A percentile compares a stretch with the other conserved stretches of the same genome.
Conservation (phyloP, 768 basidiomycete species). For the Harrya chromipes region DNA sequence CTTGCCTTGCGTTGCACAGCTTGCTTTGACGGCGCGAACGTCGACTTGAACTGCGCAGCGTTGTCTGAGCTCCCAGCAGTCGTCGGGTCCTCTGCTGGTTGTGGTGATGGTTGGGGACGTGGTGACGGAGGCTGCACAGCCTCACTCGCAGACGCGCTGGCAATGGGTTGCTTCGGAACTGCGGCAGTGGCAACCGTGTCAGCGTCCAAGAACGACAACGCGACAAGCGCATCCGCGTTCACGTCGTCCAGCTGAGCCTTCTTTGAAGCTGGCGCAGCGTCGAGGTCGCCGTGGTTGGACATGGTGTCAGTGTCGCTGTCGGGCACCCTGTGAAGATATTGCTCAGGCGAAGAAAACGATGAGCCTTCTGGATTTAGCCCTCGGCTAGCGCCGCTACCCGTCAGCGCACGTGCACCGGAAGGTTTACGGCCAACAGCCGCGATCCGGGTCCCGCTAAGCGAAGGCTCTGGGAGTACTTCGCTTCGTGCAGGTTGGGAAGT, state of each 20-base stretch:
- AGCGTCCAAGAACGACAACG: conserved; percentile 68
- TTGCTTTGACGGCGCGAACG: conserved; percentile 83
- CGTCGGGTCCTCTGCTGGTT: conserved; percentile 33
- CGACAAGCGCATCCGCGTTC: conserved; percentile 72
- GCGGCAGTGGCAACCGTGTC: conserved; percentile 20
- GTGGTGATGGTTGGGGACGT: conserved; percentile 26
- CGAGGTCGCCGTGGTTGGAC: conserved; percentile 21
- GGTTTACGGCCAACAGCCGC: conserved; percentile 59
- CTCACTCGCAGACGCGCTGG: conserved; percentile 4
- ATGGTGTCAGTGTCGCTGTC: conserved; percentile 35
- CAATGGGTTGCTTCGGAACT: conserved; percentile 12
- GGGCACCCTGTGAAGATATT: conserved; percentile 21
- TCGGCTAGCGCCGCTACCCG: conserved; percentile 33
- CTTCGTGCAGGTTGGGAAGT: conserved; percentile 19
- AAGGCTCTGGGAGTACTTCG: conserved; percentile 30
- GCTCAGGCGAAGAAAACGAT: conserved; percentile 39
- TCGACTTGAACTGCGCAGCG: conserved; percentile 62
- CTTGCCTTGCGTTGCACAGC: conserved; percentile 85
- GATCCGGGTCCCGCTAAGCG: conserved; percentile 37
- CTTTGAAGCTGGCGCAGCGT: conserved; percentile 5
- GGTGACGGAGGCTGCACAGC: conserved; percentile 22
- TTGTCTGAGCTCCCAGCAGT: conserved; percentile 26
- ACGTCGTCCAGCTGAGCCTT: conserved; percentile 42
- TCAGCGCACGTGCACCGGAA: conserved; percentile 76
- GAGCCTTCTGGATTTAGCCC: conserved; percentile 34